Evolutionary conservation across 1,284 basidiomycete species (phyloP), one percentile per base, ranked within the genome.

Genomic region (Porogramme epimiltina): DNA sequence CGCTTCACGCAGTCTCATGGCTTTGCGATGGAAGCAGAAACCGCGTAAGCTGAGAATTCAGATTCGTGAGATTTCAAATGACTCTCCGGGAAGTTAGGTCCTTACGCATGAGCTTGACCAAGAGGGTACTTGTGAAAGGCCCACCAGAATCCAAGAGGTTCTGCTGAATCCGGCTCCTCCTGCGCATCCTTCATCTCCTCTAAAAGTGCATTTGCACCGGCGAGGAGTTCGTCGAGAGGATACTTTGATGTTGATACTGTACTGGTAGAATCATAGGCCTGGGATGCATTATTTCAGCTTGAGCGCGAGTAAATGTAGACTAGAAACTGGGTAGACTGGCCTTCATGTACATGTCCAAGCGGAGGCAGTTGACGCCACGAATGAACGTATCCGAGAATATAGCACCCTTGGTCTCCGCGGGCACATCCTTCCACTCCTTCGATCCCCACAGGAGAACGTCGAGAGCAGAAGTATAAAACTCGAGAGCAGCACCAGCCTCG

Each of bases 381-480:
- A 70, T 48, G 55, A 73, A 73, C 2, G 62, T 65, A 2, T 55
- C 33, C 22, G 65, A 62, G 51, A 74, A 74, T 13, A 73, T 61
- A 3, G 58, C 55, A 1, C 71, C 71, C 25, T 67, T 63, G 3
- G 66, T 58, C 1, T 61, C 54, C 11, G 20, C 53, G 4, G 67
- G 49, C 1, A 75, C 69, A 46, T 72, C 55, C 22, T 56, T 50
- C 73, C 73, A 77, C 5, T 54, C 45, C 16, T 62, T 55, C 18
- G 63, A 55, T 15, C 76, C 76, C 75, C 74, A 76, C 37, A 70
- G 64, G 5, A 77, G 64, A 36, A 77, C 52, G 19, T 72, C 68
- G 13, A 75, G 42, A 1, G 68, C 69, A 18, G 64, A 63, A 5
- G 60, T 61, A 31, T 54, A 60, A 34, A 51, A 59, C 39, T 62